Conservation (phyloP, 495 filamentous ascomycete species). For the Aspergillus asperescens region DNA sequence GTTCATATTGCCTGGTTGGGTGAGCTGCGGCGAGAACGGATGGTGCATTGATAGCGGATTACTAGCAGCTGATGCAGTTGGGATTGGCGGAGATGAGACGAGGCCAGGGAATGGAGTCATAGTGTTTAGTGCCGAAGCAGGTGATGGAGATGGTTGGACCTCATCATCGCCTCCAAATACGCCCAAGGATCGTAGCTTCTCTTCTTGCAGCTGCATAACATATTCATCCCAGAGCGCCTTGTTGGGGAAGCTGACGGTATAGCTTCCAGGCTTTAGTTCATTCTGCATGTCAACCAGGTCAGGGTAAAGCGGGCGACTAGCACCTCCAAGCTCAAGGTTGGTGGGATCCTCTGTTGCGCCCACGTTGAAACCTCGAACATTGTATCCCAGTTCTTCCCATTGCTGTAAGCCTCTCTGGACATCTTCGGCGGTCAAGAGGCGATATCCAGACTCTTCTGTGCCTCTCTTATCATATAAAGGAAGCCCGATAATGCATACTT, state of each 20-base stretch:
- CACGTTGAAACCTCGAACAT: conserved; percentile 66
- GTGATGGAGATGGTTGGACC: conserved; percentile 62
- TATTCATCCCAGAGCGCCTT: conserved; percentile 75
- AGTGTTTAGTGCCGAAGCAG: conserved; percentile 61
- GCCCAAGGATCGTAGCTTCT: conserved; percentile 84
- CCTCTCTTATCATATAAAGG: conserved; percentile 62
- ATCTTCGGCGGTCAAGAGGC: conserved; percentile 52
- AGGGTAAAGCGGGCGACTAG: conserved; percentile 72
- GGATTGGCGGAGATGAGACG: conserved; percentile 53
- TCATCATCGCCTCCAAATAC: conserved; percentile 74
- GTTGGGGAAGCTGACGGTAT: conserved; percentile 71
- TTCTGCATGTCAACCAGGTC: conserved; percentile 52
- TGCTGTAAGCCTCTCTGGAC: conserved; percentile 59
- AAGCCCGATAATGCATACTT: conserved; percentile 65
- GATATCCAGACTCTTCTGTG: conserved; percentile 53
- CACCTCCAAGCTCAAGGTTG: conserved; percentile 36
- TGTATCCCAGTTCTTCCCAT: conserved; percentile 73
- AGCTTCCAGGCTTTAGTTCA: conserved; percentile 49
- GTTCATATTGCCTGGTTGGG: conserved; percentile 51
- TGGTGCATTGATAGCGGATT: conserved; percentile 36
- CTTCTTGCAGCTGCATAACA: conserved; percentile 73
- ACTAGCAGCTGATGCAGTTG: conserved; percentile 40
- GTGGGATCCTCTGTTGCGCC: conserved; percentile 35
- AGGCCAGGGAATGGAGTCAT: conserved; percentile 52
- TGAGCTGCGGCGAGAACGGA: conserved; percentile 43